Conservation (phyloP, 331 rosid species). For the Pyrus hybrid region DNA sequence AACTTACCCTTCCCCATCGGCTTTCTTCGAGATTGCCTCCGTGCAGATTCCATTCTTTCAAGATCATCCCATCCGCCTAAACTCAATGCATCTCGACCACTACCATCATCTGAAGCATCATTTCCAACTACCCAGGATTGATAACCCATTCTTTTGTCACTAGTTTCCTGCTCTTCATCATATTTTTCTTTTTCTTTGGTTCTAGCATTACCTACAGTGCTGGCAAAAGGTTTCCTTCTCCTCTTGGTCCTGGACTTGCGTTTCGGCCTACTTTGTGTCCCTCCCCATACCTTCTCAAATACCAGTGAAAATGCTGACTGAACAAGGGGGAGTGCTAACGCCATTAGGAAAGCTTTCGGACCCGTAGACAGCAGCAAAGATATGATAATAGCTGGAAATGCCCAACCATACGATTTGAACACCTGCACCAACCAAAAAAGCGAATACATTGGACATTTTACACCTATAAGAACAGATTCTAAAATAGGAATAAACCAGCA, state of each 20-base stretch:
- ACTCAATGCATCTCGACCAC: constrained; percentile 15
- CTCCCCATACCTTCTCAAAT: constrained; percentile 69
- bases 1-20: constrained; percentile 44
- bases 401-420: constrained; percentile 83
- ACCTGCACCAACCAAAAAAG: constrained; percentile 45
- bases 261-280: constrained; percentile 34
- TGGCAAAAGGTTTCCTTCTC: constrained; percentile 38
- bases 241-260: constrained; percentile 43
- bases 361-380: constrained; percentile 56
- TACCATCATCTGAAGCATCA: constrained; percentile 31
- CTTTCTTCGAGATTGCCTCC: constrained; percentile 26
- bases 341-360: constrained; percentile 90
- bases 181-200: not conserved
- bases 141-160: constrained; percentile 34
- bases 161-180: constrained; percentile 34
- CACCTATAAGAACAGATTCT: constrained; percentile 1
- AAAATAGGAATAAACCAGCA: not conserved
- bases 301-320: constrained; percentile 68
- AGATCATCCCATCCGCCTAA: constrained; percentile 96
- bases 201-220: constrained; percentile 5
- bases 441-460: constrained; percentile 9
- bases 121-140: constrained; percentile 71
- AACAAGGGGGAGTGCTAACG: constrained; percentile 72
- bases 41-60: constrained; percentile 35
- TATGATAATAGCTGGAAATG: constrained; percentile 45